phyloP scores from a whole-genome alignment of 2,329 filamentous ascomycete genomes.

The Hypoxylon sp. region DNA sequence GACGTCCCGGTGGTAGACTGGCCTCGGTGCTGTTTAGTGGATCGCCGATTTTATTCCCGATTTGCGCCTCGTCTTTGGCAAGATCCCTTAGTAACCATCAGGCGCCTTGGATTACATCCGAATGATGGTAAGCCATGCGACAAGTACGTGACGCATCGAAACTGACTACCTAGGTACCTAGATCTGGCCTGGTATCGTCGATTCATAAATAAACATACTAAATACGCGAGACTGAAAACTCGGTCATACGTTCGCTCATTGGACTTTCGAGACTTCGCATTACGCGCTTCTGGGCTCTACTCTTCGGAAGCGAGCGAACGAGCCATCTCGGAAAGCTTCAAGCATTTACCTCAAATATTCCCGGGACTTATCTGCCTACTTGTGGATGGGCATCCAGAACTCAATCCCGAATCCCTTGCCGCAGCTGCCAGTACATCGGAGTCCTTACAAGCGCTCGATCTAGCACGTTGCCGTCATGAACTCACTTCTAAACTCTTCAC shows the following conservation, averaged over 20 bases:
- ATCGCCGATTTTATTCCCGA: slow-evolving; percentile 61
- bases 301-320: slow-evolving; percentile 57
- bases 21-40: slow-evolving; percentile 65
- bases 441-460: slow-evolving; percentile 62
- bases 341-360: slow-evolving; percentile 58
- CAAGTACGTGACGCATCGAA: not conserved
- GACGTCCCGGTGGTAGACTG: slow-evolving; percentile 62
- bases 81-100: slow-evolving; percentile 62
- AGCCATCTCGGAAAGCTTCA: slow-evolving; percentile 60
- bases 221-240: slow-evolving; percentile 56
- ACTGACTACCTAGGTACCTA: slow-evolving; percentile 59
- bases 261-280: slow-evolving; percentile 64
- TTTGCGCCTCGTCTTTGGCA: slow-evolving; percentile 70
- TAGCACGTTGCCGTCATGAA: slow-evolving; percentile 59
- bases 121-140: slow-evolving; percentile 60
- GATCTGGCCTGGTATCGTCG: slow-evolving; percentile 66
- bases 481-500: slow-evolving; percentile 61
- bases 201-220: slow-evolving; percentile 62
- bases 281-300: slow-evolving; percentile 59
- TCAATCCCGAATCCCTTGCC: slow-evolving; percentile 60
- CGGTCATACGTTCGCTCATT: slow-evolving; percentile 63
- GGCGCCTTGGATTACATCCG: slow-evolving; percentile 60
- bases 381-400: slow-evolving; percentile 63
- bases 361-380: slow-evolving; percentile 64
- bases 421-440: slow-evolving; percentile 32